A percentile compares a stretch with the other conserved stretches of the same genome.
Conservation (phyloP, 495 filamentous ascomycete genomes). For the Neurospora terricola region DNA sequence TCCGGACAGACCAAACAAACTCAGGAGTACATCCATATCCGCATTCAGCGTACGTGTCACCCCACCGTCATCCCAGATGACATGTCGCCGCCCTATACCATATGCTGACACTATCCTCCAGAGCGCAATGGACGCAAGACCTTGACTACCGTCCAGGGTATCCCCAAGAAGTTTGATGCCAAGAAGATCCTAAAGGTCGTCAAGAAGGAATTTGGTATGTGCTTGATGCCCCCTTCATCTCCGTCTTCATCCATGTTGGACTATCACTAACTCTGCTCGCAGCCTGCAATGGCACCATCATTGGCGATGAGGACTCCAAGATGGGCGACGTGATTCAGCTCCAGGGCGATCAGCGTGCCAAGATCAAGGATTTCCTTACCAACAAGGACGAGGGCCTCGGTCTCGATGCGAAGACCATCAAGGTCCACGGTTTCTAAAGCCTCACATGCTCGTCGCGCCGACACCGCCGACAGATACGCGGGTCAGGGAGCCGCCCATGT, state of each 20-base stretch:
- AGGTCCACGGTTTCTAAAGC: constrained; percentile 78
- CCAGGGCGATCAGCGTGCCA: constrained; percentile 97
- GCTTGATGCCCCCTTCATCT: background rate
- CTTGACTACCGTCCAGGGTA: constrained; percentile 97
- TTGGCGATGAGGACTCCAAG: constrained; percentile 68
- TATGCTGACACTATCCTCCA: constrained; percentile 22
- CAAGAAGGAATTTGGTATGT: constrained; percentile 97
- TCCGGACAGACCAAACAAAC: constrained; percentile 81
- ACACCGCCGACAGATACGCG: constrained; percentile 8
- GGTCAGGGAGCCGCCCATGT: constrained; percentile 8
- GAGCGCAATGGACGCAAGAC: constrained; percentile 99
- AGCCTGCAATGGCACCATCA: constrained; percentile 99
- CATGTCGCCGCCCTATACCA: constrained; percentile 6
- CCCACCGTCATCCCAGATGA: background rate
- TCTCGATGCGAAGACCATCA: constrained; percentile 93
- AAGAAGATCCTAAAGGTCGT: constrained; percentile 99
- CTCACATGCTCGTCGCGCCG: constrained; percentile 24
- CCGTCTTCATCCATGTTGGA: too few species aligned
- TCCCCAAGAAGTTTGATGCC: constrained; percentile 95
- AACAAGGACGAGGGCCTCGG: constrained; percentile 89
- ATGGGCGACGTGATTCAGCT: constrained; percentile 99
- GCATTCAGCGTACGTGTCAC: constrained; percentile 85
- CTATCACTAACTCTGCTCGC: constrained; percentile 7
- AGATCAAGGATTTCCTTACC: constrained; percentile 94
- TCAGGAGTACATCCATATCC: constrained; percentile 98